Evolutionary conservation across 2,329 filamentous ascomycete genomes (phyloP).

Genomic region (Cladosporium oxysporum): DNA sequence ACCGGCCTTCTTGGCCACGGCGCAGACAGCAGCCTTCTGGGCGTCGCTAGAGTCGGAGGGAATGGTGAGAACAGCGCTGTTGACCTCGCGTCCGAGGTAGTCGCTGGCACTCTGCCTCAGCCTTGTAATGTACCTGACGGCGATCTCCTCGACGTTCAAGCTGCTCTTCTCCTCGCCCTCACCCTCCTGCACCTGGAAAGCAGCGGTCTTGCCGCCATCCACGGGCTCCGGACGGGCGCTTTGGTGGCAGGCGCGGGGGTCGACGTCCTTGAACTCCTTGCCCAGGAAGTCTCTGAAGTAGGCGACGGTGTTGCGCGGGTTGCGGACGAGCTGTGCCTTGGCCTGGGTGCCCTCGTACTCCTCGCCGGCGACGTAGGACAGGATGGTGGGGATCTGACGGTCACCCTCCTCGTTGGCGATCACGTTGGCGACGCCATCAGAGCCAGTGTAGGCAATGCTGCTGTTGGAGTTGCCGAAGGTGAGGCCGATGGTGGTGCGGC

Average conservation of each 20-base stretch:
- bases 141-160: constrained; percentile 75
- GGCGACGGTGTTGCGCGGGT: constrained; percentile 87
- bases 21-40: constrained; percentile 78
- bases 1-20: constrained; percentile 76
- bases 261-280: constrained; percentile 92
- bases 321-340: constrained; percentile 89
- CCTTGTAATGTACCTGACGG: constrained; percentile 80
- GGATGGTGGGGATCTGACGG: constrained; percentile 90
- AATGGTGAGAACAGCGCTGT: constrained; percentile 89
- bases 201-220: constrained; percentile 61
- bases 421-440: constrained; percentile 92
- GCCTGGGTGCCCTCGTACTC: constrained; percentile 96
- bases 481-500: constrained; percentile 76
- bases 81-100: constrained; percentile 89
- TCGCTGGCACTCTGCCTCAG: constrained; percentile 82
- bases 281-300: constrained; percentile 96
- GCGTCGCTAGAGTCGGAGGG: constrained; percentile 90
- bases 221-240: constrained; percentile 84
- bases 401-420: constrained; percentile 99
- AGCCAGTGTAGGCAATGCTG: constrained; percentile 83
- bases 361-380: constrained; percentile 94
- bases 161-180: constrained; percentile 59
- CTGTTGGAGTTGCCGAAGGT: constrained; percentile 98
- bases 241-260: constrained; percentile 90
- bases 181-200: constrained; percentile 80